Base-by-base conservation (phyloP, 305 asterid genomes). In the Fraxinus xanthoxyloides region DNA sequence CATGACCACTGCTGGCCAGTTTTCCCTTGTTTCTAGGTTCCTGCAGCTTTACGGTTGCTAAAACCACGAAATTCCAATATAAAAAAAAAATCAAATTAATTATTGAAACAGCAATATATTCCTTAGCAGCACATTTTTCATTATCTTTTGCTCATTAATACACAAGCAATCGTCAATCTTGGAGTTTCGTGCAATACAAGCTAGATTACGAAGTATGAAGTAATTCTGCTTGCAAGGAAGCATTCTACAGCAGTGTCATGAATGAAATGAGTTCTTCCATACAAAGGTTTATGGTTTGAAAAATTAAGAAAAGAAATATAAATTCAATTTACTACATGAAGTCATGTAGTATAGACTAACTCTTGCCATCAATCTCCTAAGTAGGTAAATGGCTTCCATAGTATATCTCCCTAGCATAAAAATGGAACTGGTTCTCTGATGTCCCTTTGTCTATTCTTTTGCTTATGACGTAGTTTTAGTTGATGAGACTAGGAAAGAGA, bases 31-130 rank as follows among this genome's bases (percentile, higher is more conserved):
- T 84, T 85, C 82, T 84, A 75, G 86, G 85, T 79, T 86, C 89
- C 70, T 75, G 89, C 78, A 74, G 85, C 88, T 79, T 87, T 46
- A 79, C 59, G 81, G 87, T 79, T 80, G 89, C 93, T 90, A 81
- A 30, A 83, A 82, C 67, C 51, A 76, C 19, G 19, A 77, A 81
- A 36, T 59, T 5, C 19, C 51, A 35, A 38, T 72, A 59, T 0
- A 13, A 56, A 74, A 54, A 79, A 35, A 23, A 30, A 59, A 19
- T 59, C 28, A 21, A 59, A 59, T 21, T 21, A 59, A 59, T 59
- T 59, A 59, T 59, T 21, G 1, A 59, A 59, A 59, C 69, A 59
- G 30, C 69, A 59, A 19, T 59, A 59, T 30, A 59, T 56, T 59
- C 69, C 30, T 59, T 59, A 59, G 69, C 28, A 56, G 67, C 69